Evolutionary conservation across 1,284 basidiomycete species (phyloP).

Genomic region (Moesziomyces antarcticus): DNA sequence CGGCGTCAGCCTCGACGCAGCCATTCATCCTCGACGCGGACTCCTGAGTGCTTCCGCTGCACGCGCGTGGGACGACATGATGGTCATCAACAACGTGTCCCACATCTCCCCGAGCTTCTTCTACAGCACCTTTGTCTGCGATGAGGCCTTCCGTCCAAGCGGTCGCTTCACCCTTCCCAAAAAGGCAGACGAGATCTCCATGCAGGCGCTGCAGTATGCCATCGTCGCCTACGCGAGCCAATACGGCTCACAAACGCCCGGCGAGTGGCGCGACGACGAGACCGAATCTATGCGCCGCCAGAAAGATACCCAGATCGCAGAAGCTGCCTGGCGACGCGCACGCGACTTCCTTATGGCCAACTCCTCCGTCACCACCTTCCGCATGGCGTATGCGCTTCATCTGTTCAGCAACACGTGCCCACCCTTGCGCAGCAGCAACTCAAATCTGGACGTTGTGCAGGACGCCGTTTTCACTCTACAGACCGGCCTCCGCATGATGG

Average conservation of each 20-base stretch:
- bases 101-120: constrained; percentile 46
- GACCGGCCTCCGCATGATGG: constrained; percentile 44
- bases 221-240: constrained; percentile 46
- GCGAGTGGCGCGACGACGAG: constrained; percentile 29
- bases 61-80: constrained; percentile 35
- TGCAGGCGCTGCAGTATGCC: constrained; percentile 39
- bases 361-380: constrained; percentile 39
- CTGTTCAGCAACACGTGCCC: constrained; percentile 46
- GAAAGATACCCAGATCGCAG: constrained; percentile 40
- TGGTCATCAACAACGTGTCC: constrained; percentile 25
- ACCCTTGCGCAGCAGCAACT: constrained; percentile 21
- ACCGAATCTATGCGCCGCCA: constrained; percentile 17
- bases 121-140: constrained; percentile 40
- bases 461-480: constrained; percentile 27
- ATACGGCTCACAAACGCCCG: constrained; percentile 35
- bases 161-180: constrained; percentile 29
- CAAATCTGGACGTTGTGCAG: constrained; percentile 20
- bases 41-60: constrained; percentile 19
- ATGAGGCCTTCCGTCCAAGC: constrained; percentile 28
- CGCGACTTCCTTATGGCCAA: constrained; percentile 38
- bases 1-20: constrained; percentile 31
- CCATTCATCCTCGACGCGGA: constrained; percentile 31
- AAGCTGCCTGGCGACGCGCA: constrained; percentile 40
- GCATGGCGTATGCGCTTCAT: constrained; percentile 43
- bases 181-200: constrained; percentile 40